These are phyloP conservation scores for Candida dendrica DNA, from an alignment of 805 yeast species.

Conservation along the genomic window DNA sequence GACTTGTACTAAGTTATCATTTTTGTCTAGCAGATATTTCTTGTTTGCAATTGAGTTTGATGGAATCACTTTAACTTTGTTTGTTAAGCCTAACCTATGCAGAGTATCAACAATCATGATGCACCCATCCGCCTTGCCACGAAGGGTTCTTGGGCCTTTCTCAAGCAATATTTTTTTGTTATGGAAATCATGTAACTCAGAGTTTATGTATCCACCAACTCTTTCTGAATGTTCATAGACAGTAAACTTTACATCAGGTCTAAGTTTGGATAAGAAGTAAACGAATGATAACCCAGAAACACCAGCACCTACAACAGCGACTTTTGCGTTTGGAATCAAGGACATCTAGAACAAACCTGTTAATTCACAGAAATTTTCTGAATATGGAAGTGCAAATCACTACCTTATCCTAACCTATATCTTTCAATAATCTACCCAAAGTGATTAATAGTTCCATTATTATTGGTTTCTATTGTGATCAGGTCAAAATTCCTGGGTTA, in stretches of 20 bases:
- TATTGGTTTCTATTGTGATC: too few species aligned
- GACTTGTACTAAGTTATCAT: slow-evolving; percentile 43
- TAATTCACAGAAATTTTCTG: too few species aligned
- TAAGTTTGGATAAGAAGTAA: slow-evolving; percentile 56
- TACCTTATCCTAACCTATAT: too few species aligned
- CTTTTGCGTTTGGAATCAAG: slow-evolving; percentile 16
- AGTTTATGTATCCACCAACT: slow-evolving; percentile 77
- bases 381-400: too few species aligned
- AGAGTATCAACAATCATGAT: slow-evolving; percentile 58
- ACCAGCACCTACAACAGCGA: slow-evolving; percentile 84
- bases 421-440: too few species aligned
- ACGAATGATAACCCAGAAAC: slow-evolving; percentile 76
- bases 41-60: slow-evolving; percentile 57
- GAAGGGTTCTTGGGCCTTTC: slow-evolving; percentile 85
- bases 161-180: slow-evolving; percentile 40
- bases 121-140: slow-evolving; percentile 80
- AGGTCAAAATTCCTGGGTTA: too few species aligned
- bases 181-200: slow-evolving; percentile 32
- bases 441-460: too few species aligned
- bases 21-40: slow-evolving; percentile 51
- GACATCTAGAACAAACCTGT: background rate
- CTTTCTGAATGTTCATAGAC: slow-evolving; percentile 49
- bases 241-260: slow-evolving; percentile 69
- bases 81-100: slow-evolving; percentile 33
- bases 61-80: slow-evolving; percentile 53